phyloP scores from a whole-genome alignment of 1,284 basidiomycete species.

The Trichosporon coremiiforme region DNA sequence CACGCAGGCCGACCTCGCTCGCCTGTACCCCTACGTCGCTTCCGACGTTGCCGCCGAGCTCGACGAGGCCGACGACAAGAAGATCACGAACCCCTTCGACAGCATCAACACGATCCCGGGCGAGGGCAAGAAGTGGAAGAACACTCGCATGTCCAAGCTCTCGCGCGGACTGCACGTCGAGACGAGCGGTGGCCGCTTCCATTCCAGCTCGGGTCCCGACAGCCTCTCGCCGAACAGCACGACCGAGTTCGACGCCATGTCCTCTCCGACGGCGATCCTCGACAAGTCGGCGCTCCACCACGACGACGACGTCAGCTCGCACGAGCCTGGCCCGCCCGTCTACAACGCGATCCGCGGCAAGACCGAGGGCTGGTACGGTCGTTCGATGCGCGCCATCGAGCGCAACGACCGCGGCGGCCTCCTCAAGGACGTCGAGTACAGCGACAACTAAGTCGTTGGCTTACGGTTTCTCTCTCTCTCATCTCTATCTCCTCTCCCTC shows the following conservation, averaged over 20 bases:
- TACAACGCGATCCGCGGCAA: conserved; percentile 42
- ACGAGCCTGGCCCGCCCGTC: conserved; percentile 39
- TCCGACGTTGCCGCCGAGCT: conserved; percentile 51
- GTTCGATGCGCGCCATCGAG: conserved; percentile 46
- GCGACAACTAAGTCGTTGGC: neutral
- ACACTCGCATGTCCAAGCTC: conserved; percentile 30
- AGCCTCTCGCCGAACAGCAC: conserved; percentile 26
- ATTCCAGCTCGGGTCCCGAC: neutral
- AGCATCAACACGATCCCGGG: conserved; percentile 24
- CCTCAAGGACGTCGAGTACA: conserved; percentile 33
- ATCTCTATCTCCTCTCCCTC: neutral
- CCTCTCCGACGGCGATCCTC: conserved; percentile 27
- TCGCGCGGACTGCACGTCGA: conserved; percentile 33
- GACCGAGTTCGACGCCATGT: conserved; percentile 30
- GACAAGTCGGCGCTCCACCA: conserved; percentile 27
- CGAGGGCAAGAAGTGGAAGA: conserved; percentile 32
- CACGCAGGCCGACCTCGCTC: conserved; percentile 52
- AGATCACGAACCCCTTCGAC: conserved; percentile 28
- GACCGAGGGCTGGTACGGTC: conserved; percentile 49
- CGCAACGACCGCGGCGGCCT: conserved; percentile 36
- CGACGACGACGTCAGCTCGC: conserved; percentile 24
- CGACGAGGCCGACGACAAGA: conserved; percentile 41
- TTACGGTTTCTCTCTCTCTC: too few species aligned
- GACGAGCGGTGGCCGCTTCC: conserved; percentile 23
- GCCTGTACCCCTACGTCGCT: conserved; percentile 53